phyloP scores from a whole-genome alignment of 345 rosid species.

The Syzygium oleosum region DNA sequence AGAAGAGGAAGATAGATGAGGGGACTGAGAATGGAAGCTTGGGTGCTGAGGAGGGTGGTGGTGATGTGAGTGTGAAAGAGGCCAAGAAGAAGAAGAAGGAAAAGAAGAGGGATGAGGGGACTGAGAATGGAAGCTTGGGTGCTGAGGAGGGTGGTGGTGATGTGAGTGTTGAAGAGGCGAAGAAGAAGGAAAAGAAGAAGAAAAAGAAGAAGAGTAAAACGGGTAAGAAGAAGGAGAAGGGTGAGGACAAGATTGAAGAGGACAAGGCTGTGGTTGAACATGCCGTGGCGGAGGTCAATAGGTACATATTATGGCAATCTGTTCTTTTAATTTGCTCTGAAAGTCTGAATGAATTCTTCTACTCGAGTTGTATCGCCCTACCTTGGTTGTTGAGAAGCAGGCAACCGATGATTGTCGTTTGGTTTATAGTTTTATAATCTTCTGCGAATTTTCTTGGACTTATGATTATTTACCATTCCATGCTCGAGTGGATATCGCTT shows the following conservation, averaged over 20 bases:
- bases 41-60: neutral
- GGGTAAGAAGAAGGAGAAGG: constrained; percentile 8
- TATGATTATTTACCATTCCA: neutral
- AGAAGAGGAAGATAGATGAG: constrained; percentile 2
- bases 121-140: neutral
- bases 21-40: neutral
- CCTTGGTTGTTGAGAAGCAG: neutral
- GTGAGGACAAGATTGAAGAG: constrained; percentile 10
- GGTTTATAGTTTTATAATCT: neutral
- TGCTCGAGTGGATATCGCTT: neutral
- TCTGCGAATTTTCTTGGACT: neutral
- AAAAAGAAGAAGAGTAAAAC: neutral
- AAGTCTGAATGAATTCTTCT: neutral
- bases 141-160: neutral
- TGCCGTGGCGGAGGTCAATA: neutral
- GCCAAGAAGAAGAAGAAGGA: constrained; percentile 1
- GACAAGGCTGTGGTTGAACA: constrained; percentile 11
- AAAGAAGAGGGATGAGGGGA: constrained; percentile 1
- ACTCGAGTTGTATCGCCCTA: neutral
- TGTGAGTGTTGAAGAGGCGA: neutral
- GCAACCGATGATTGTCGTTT: neutral
- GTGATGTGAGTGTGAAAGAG: neutral
- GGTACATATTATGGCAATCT: neutral
- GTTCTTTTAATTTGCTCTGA: neutral
- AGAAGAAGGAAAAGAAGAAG: neutral